Evolutionary conservation across 768 basidiomycete species (phyloP).

Genomic region (Pisolithus tinctorius): DNA sequence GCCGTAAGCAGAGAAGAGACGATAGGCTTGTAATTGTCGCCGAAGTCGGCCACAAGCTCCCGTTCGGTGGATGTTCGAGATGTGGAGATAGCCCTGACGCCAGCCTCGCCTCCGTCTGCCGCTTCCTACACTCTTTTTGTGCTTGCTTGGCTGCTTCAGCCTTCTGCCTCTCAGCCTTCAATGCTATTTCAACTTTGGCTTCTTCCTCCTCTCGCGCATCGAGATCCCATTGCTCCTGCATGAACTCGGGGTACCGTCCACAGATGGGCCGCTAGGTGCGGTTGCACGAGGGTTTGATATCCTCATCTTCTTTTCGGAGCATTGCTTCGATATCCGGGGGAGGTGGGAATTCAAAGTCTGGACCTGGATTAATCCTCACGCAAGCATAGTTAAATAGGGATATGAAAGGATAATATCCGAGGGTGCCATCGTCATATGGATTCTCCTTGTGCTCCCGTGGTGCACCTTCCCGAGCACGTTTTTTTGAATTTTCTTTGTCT

Average conservation of each 20-base stretch:
- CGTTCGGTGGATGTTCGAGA: conserved; percentile 27
- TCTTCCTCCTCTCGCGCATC: conserved; percentile 75
- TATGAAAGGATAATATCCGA: conserved; percentile 95
- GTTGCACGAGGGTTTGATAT: conserved; percentile 20
- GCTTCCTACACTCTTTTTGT: conserved; percentile 42
- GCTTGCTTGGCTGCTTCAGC: conserved; percentile 27
- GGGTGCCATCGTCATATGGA: conserved; percentile 85
- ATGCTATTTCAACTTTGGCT: conserved; percentile 39
- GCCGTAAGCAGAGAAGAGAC: conserved; percentile 21
- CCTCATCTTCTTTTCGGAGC: conserved; percentile 34
- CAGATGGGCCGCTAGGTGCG: conserved; percentile 71
- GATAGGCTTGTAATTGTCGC: conserved; percentile 22
- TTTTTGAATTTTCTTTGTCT: conserved; percentile 51
- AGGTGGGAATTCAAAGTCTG: conserved; percentile 75
- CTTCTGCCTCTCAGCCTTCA: conserved; percentile 43
- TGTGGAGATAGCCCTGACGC: conserved; percentile 17
- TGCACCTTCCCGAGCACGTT: conserved; percentile 56
- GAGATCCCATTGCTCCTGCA: conserved; percentile 72
- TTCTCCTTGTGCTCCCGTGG: conserved; percentile 73
- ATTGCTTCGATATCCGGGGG: conserved; percentile 69
- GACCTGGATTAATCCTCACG: conserved; percentile 83
- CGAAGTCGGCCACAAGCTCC: conserved; percentile 13
- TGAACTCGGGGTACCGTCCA: conserved; percentile 82
- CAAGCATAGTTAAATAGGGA: conserved; percentile 89
- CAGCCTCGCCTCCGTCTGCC: conserved; percentile 41